Base-by-base conservation (phyloP, 139 green algal genomes). In the Tetradesmus obliquus region DNA sequence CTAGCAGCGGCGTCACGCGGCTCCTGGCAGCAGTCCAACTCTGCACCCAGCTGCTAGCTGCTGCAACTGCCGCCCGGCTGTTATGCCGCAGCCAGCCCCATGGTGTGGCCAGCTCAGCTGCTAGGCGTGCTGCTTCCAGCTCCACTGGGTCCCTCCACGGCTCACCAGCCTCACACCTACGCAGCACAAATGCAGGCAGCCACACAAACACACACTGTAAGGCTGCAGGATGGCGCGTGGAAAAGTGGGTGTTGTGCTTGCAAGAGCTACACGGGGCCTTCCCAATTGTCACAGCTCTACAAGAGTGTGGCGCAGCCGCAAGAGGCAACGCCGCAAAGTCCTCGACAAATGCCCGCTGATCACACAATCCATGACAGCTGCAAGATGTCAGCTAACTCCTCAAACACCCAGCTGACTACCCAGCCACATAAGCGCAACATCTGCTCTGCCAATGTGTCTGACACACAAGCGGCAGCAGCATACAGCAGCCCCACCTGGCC, bases 131-230 rank as follows among this genome's bases (percentile, higher is more conserved):
- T n/a, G 81, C 89, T 53, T 87, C 89, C 2, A 88, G 15, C 82
- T 92, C 89, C 1, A 51, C 53, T 2, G 79, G 79, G 22, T 88
- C 62, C 17, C 88, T 62, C 76, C 79, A 91, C 1, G 88, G 88
- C 93, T 95, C 93, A 15, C 93, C 93, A 10, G 86, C 84, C 22
- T 91, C 91, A 66, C 79, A 91, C 17, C 66, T 76, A 19, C 66
- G n/a, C 66, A 76, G 66, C 15, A 13, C 60, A 71, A 71, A 71
- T 4, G 57, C 57, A 8, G 8, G 19, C 15, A 22, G 60, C 60
- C 60, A 20, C 19, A 19, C 45, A 15, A 15, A 9, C 32, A 55
- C 12, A 15, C 12, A 9, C 24, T 94, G 91, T 9, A 66, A 13
- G 57, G 57, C 57, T 66, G 57, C 57, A 66, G 6, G 8, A 66